A percentile compares a stretch with the other conserved stretches of the same genome.
Conservation (phyloP, 345 rosid genomes). For the Gynandropsis gynandra region DNA sequence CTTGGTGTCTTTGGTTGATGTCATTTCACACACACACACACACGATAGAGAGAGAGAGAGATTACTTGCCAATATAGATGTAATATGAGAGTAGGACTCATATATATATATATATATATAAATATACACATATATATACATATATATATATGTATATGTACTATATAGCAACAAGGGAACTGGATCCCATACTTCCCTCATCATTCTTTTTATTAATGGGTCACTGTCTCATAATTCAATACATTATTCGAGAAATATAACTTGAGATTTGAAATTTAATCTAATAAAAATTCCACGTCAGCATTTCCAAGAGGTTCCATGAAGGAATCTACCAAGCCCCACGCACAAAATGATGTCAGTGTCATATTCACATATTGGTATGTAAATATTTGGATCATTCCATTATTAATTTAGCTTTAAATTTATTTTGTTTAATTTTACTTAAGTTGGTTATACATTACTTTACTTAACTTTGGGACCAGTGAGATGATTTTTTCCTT, state of each 20-base stretch:
- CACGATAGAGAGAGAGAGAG: constrained; percentile 12
- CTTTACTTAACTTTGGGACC: too few species aligned
- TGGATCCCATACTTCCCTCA: constrained; percentile 26
- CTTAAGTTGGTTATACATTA: too few species aligned
- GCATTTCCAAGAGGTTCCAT: constrained; percentile 19
- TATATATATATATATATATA: constrained; percentile 25
- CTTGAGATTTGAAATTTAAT: too few species aligned
- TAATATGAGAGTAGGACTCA: constrained; percentile 17
- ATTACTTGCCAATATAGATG: constrained; percentile 8
- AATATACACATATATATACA: constrained; percentile 7
- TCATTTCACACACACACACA: constrained; percentile 10
- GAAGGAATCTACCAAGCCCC: constrained; percentile 32
- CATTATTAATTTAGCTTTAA: constrained; percentile 5
- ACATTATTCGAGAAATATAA: constrained; percentile 9
- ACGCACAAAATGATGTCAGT: constrained; percentile 25
- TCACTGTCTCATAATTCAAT: too few species aligned
- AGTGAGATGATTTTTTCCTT: too few species aligned
- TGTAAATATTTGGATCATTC: too few species aligned
- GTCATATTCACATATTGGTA: constrained; percentile 25
- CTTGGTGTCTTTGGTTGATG: constrained; percentile 34
- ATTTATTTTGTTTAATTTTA: too few species aligned
- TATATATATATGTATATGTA: constrained; percentile 3
- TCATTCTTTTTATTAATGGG: too few species aligned
- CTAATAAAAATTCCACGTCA: constrained; percentile 13
- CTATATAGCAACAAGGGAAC: constrained; percentile 21